Base-by-base conservation (phyloP, 2,329 filamentous ascomycete species). In the Penicillium sp. region DNA sequence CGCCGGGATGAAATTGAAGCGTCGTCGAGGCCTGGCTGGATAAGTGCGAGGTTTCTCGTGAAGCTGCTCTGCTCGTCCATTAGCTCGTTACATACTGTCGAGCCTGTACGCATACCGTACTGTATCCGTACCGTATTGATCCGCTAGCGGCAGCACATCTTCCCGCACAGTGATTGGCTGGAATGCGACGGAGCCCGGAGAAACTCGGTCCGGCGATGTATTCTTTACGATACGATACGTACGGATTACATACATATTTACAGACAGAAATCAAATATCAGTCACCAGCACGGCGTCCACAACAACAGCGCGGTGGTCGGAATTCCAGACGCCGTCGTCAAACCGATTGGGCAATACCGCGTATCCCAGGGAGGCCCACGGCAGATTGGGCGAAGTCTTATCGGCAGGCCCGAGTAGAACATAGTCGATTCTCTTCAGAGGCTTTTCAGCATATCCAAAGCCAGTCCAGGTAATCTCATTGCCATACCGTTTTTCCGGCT, bases 231-330 rank as follows among this genome's bases (percentile, higher is more conserved):
- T n/a, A n/a, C n/a, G 33, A 38, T 38, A 38, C 16, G 16, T 38
- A 38, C 35, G 16, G 11, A 14, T 40, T 11, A 40, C 11, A 40
- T n/a, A 40, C 14, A 40, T 14, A 40, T 16, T 5, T 40, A 18
- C 9, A 23, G 5, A 21, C 3, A 6, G 6, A n/a, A 8, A 46
- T 46, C 18, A 11, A 6, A n/a, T n/a, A n/a, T 28, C 43, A 26
- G 4, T 45, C 23, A 59, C 46, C 49, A 74, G 60, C 4, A 62
- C 60, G 23, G 71, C 67, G 72, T 84, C 82, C 2, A 77, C 79
- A 47, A 84, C 76, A 5, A 85, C 82, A 47, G 78, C 79, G 47
- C 80, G 72, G 65, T 85, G 83, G 64, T 85, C 83, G 57, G 80
- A 83, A 55, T 71, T 74, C 62, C 74, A 81, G 2, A 84, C 69